Evolutionary conservation across 2,329 filamentous ascomycete genomes (phyloP).

Genomic region (Sphaceloma murrayae): DNA sequence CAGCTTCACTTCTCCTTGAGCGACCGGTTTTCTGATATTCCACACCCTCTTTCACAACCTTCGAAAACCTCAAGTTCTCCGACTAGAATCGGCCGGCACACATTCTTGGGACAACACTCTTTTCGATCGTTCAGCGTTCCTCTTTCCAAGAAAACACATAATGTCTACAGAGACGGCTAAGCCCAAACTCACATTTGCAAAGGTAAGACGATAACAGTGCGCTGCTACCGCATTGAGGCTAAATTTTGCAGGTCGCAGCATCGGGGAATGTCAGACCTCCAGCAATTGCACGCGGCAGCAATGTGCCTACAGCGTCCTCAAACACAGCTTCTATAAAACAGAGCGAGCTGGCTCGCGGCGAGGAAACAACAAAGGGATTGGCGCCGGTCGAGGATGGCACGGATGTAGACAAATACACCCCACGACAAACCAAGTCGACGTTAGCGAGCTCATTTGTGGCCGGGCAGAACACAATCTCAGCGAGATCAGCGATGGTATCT

Average conservation of each 20-base stretch:
- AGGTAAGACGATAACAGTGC: conserved; percentile 44
- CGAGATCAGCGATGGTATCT: conserved; percentile 22
- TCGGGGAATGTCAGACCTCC: conserved; percentile 28
- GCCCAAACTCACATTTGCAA: conserved; percentile 62
- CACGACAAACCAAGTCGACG: conserved; percentile 14
- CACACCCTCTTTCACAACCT: conserved; percentile 15
- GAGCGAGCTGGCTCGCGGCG: background rate
- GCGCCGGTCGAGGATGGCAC: conserved; percentile 22
- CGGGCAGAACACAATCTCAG: background rate
- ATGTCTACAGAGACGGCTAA: conserved; percentile 23
- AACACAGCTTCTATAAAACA: background rate
- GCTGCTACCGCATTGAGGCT: conserved; percentile 17
- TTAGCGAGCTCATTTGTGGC: conserved; percentile 12
- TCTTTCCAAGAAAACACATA: conserved; percentile 26
- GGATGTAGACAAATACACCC: conserved; percentile 21
- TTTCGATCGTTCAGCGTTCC: conserved; percentile 19
- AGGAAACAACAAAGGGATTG: conserved; percentile 15
- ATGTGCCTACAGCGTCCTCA: background rate
- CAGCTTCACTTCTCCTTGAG: conserved; percentile 38
- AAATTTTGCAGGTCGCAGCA: conserved; percentile 32
- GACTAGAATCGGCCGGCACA: conserved; percentile 29
- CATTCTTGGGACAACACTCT: conserved; percentile 24
- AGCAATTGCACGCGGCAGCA: conserved; percentile 17
- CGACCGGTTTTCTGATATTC: conserved; percentile 36
- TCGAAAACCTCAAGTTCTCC: conserved; percentile 12